Percentiles rank a stretch among this genome's conserved stretches.
phyloP scores from a whole-genome alignment of 768 basidiomycete genomes.

The Boletus patriciae region DNA sequence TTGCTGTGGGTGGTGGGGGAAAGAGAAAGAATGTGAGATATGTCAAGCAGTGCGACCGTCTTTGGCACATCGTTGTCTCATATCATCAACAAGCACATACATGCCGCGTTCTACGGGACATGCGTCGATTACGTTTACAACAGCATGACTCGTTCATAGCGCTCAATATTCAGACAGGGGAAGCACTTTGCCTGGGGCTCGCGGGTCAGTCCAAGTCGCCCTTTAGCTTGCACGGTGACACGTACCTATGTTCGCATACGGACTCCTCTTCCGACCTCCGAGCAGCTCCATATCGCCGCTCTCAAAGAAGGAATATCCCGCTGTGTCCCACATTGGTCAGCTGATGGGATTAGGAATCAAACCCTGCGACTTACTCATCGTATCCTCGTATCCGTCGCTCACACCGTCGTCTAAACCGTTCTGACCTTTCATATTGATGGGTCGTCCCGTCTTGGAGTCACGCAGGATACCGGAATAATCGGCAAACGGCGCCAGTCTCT shows the following conservation, averaged over 20 bases:
- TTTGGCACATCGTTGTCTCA: conserved; percentile 21
- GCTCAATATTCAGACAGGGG: conserved; percentile 37
- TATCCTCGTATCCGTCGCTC: conserved; percentile 48
- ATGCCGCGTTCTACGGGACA: background rate
- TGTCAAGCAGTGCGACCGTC: too few relatives aligned
- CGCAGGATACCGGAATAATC: conserved; percentile 73
- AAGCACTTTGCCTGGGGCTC: conserved; percentile 32
- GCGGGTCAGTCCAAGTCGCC: conserved; percentile 11
- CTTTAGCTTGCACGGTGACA: conserved; percentile 17
- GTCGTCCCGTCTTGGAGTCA: conserved; percentile 74
- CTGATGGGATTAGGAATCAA: conserved; percentile 1
- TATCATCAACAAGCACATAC: conserved; percentile 5
- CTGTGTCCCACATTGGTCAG: conserved; percentile 34
- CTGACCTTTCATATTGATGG: conserved; percentile 54
- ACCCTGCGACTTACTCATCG: conserved; percentile 54
- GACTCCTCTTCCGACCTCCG: conserved; percentile 58
- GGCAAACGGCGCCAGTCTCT: conserved; percentile 75
- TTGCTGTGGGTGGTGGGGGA: conserved; percentile 25
- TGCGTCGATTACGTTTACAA: background rate
- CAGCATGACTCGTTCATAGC: background rate
- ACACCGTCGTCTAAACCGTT: conserved; percentile 42
- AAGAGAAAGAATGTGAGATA: conserved; percentile 1
- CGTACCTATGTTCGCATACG: conserved; percentile 65
- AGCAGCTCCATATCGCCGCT: conserved; percentile 71
- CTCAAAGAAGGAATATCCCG: conserved; percentile 86